Conservation (phyloP, 2,329 filamentous ascomycete genomes). For the Fusarium solani-melongenae region DNA sequence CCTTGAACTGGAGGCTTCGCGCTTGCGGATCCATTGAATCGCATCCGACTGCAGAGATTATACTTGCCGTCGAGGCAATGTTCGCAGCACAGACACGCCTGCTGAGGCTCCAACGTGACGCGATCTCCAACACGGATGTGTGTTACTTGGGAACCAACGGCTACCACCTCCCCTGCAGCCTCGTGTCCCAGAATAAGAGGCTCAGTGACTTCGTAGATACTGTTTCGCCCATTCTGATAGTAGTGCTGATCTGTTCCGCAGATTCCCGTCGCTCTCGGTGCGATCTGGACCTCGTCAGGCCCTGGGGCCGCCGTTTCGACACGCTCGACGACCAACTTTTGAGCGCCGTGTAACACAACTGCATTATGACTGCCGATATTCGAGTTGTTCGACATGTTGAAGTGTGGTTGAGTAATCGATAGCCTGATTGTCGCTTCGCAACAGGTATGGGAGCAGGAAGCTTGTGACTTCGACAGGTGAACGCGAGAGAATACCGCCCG, state of each 20-base stretch:
- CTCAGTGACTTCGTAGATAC: conserved; percentile 23
- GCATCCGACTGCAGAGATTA: conserved; percentile 83
- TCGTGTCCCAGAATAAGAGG: conserved; percentile 60
- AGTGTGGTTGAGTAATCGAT: neutral
- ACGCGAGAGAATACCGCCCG: neutral
- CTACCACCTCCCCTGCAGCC: conserved; percentile 75
- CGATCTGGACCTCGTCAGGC: neutral
- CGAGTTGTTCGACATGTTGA: neutral
- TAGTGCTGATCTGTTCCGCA: neutral
- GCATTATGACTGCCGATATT: neutral
- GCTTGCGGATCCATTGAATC: conserved; percentile 68
- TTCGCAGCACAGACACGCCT: conserved; percentile 79
- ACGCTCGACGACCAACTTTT: neutral
- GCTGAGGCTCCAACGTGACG: conserved; percentile 83
- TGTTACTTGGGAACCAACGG: conserved; percentile 69
- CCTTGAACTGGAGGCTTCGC: conserved; percentile 82
- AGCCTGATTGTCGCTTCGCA: neutral
- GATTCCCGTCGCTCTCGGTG: neutral
- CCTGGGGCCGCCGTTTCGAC: neutral
- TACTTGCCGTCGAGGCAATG: conserved; percentile 81
- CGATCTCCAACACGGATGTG: conserved; percentile 75
- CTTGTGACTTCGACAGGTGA: neutral
- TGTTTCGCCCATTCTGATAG: neutral
- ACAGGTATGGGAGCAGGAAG: neutral
- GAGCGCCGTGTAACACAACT: neutral